Evolutionary conservation across 305 asterid species (phyloP), one percentile per base, ranked within the genome.

Genomic region (Fraxinus sp.): DNA sequence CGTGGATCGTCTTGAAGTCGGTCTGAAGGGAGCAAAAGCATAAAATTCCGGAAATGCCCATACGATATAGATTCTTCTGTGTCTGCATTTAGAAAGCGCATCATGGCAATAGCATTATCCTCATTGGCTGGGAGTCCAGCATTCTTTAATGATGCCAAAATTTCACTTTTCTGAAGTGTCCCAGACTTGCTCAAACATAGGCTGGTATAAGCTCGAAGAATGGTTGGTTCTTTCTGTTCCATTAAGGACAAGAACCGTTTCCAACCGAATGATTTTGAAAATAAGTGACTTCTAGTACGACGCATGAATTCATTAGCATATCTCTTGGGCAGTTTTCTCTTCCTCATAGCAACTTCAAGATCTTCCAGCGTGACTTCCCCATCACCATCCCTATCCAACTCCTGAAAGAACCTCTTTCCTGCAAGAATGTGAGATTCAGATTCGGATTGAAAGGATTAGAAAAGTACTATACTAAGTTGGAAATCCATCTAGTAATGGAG

Each of bases 141-240:
- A 79, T 93, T 96, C 84, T 88, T 79, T 87, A 96, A 87, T 62
- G 98, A 96, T 30, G 98, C 88, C 92, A 96, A 82, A 79, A 96
- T 91, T 89, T 96, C 98, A 85, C 97, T 94, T 88, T 96, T 93
- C 90, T 94, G 89, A 33, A 96, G 90, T 32, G 98, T 96, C 82
- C 99, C 99, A 70, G 98, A 96, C 86, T 94, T 96, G 92, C 97
- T 96, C 92, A 96, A 89, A 87, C 98, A 93, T 82, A 96, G 99
- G 87, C 97, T 91, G 26, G 99, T 96, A 86, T 94, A 96, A 57
- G 99, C 99, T 68, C 98, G 92, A 74, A 96, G 97, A 85, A 96
- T 96, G 78, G 98, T 96, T 76, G 99, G 98, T 81, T 96, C 99
- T 87, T 94, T 96, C 90, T 96, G 99, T 86, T 96, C 99, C 98